phyloP scores from a whole-genome alignment of 2,329 filamentous ascomycete genomes.

The Exophiala aquamarina region DNA sequence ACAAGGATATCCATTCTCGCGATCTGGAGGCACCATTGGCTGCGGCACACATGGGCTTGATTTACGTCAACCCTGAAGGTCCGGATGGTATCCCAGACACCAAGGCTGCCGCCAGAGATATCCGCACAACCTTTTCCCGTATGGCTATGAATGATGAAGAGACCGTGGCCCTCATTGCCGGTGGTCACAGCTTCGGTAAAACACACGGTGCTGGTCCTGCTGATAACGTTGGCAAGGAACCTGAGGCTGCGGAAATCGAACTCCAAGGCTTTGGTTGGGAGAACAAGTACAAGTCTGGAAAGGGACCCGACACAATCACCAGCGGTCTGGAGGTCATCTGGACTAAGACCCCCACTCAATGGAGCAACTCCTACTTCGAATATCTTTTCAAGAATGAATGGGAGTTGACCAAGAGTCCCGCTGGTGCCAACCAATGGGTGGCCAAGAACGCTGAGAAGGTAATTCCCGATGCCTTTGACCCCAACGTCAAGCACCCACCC shows the following conservation, averaged over 20 bases:
- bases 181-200: constrained; percentile 78
- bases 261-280: constrained; percentile 72
- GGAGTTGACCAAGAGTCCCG: constrained; percentile 73
- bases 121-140: constrained; percentile 71
- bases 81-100: constrained; percentile 72
- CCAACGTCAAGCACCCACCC: constrained; percentile 70
- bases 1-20: constrained; percentile 56
- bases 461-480: constrained; percentile 71
- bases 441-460: constrained; percentile 66
- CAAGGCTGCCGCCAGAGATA: constrained; percentile 67
- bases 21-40: constrained; percentile 68
- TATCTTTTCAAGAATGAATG: constrained; percentile 78
- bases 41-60: constrained; percentile 72
- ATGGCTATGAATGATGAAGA: constrained; percentile 86
- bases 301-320: constrained; percentile 72
- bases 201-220: constrained; percentile 70
- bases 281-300: constrained; percentile 64
- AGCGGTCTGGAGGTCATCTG: constrained; percentile 76
- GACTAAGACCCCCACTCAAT: constrained; percentile 74
- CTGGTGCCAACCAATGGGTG: constrained; percentile 74
- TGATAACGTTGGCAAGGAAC: constrained; percentile 66
- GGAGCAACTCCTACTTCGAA: constrained; percentile 72
- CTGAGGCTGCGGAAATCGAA: constrained; percentile 63
- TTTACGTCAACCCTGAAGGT: constrained; percentile 80
- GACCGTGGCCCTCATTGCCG: constrained; percentile 75